Evolutionary conservation across 1,284 basidiomycete genomes (phyloP).

Genomic region (Psilocybe mexicana): DNA sequence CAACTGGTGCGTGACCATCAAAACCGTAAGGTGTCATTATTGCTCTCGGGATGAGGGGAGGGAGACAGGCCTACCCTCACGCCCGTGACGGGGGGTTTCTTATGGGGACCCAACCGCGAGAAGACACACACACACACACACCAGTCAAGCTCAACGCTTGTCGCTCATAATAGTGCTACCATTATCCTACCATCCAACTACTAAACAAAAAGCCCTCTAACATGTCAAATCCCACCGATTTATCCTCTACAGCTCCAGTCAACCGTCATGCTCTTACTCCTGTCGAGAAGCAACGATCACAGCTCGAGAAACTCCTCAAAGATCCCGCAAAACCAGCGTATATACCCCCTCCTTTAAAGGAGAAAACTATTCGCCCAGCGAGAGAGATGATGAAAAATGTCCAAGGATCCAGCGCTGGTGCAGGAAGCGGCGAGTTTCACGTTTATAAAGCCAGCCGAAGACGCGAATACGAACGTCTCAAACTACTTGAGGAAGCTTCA

Average conservation of each 20-base stretch:
- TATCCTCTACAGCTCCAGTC: slow-evolving; percentile 26
- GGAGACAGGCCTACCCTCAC: too few species aligned
- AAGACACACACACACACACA: too few species aligned
- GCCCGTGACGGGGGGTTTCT: too few species aligned
- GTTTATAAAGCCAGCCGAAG: slow-evolving; percentile 96
- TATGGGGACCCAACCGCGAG: too few species aligned
- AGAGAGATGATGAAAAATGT: slow-evolving; percentile 99
- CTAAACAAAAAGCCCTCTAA: background rate
- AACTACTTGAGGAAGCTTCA: slow-evolving; percentile 84
- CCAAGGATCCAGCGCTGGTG: slow-evolving; percentile 90
- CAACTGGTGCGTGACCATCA: too few species aligned
- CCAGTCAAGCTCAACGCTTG: too few species aligned
- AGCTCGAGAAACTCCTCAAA: slow-evolving; percentile 84
- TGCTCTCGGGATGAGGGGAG: too few species aligned
- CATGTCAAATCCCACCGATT: slow-evolving; percentile 26
- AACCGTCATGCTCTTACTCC: slow-evolving; percentile 71
- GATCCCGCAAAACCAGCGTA: slow-evolving; percentile 82
- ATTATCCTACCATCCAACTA: too few species aligned
- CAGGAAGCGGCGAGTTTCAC: slow-evolving; percentile 95
- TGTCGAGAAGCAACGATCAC: slow-evolving; percentile 70
- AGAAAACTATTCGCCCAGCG: slow-evolving; percentile 77
- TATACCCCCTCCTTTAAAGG: slow-evolving; percentile 73
- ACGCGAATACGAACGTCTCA: slow-evolving; percentile 93
- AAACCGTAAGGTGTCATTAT: too few species aligned
- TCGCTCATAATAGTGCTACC: too few species aligned